Evolutionary conservation across 108 stramenopile species (phyloP), one percentile per base, ranked within the genome.

Genomic region (Hondaea fermentalgiana): DNA sequence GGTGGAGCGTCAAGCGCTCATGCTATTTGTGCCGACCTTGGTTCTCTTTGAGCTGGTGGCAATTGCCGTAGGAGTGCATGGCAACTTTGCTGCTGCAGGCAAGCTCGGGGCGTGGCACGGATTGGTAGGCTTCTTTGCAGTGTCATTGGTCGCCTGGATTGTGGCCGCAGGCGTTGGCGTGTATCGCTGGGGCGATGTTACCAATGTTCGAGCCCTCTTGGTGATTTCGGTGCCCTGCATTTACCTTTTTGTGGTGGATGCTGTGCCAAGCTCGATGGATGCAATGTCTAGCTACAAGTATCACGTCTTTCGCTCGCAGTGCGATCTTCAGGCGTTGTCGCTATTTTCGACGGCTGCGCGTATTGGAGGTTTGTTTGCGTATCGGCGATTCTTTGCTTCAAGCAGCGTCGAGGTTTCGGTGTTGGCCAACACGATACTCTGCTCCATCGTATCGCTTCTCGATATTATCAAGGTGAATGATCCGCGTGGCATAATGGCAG

Each of bases 181-280:
- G 49, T 53, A 53, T 12, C 45, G 76, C 23, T 53, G 45, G 76
- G 76, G 76, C n/a, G 51, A 83, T 35, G 3, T 45, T 55, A 17
- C 23, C 28, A 53, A 47, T 35, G 51, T 83, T 1, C 76, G 76
- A 10, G 51, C 51, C 16, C 76, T 83, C n/a, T n/a, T 83, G 6
- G 49, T 53, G 10, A 53, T 83, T 83, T 83, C 76, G 76, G 51
- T 83, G 49, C 76, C 76, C 6, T 83, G 76, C 76, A 83, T 83
- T 12, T 83, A 83, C 76, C 76, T 83, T 45, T 83, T 83, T 53
- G 49, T 83, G 49, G 76, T 83, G 6, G 76, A 83, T 23, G 76
- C 76, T 12, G 23, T 83, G n/a, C 76, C 76, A 35, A 83, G 49
- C 25, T 83, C 76, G n/a, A 53, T 83, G 51, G 76, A 83, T 16